Base-by-base conservation (phyloP, 2,329 filamentous ascomycete genomes). In the Alternaria triticina region DNA sequence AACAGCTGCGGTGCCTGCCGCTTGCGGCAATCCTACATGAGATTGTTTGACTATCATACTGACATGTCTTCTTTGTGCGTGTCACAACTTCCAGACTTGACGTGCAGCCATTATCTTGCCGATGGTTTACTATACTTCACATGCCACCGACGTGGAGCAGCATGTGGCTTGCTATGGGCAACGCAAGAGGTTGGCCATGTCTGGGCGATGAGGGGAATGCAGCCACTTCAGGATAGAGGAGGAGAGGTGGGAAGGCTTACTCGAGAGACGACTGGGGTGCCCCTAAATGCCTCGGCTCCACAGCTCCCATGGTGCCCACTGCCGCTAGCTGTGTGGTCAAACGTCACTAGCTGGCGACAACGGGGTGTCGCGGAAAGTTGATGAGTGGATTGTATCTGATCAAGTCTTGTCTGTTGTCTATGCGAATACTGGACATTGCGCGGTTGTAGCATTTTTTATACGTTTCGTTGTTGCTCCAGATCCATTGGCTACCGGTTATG, bases 61-160 rank as follows among this genome's bases (percentile, higher is more conserved):
- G 46, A 46, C 52, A 11, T 46, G 47, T 59, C 57, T 64, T 66
- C 66, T 71, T 71, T 74, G 66, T 74, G 46, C 61, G 63, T 62
- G 56, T 52, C 44, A 54, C 56, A 40, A 51, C 23, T 17, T 7
- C 27, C 49, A 63, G 57, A 10, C 20, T 22, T 17, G 46, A 44
- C 36, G 47, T 52, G 9, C 33, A 57, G 23, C 51, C 40, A 45
- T 58, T 23, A 40, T 27, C 40, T 17, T 40, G 30, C 22, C 10
- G 55, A 25, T 54, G 36, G 51, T 58, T 61, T 57, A 57, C 51
- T 10, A 50, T 50, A 15, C 12, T 11, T 51, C 11, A 20, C 49
- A 30, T 36, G 49, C 17, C 17, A 7, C 49, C 33, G 33, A 40
- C 49, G 28, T 2, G 3, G 46, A 51, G 27, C 36, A 30, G 17